Base-by-base conservation (phyloP, 768 basidiomycete genomes). In the Coprinopsis cinerea region DNA sequence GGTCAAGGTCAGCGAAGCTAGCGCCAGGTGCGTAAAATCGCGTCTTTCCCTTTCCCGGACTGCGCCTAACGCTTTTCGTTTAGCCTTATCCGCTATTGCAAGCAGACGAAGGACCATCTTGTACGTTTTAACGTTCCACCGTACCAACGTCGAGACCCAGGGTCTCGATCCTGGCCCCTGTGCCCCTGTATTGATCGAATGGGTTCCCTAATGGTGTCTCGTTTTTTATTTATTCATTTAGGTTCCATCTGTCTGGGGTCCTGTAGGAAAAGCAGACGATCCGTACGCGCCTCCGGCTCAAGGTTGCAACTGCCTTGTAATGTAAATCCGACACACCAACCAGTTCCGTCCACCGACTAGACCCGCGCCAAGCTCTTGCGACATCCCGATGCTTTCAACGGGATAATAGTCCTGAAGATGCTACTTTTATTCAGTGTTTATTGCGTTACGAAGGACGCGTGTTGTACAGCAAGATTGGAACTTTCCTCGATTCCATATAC, bases 201-300 rank as follows among this genome's bases (percentile, higher is more conserved):
- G n/a, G n/a, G 30, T 7, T 39, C 6, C 36, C 17, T 17, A 13
- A 15, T 39, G 22, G 44, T 10, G 26, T 20, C 44, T 45, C 43
- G 39, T 45, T 28, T 30, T 42, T 56, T 44, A 28, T 53, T 52
- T 54, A 32, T 47, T 6, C 23, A 55, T 48, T 58, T 18, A 93
- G 90, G 81, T 93, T 45, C 92, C 93, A 14, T 91, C 88, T 27
- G 88, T 98, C 46, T 98, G 94, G 94, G 94, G 94, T 17, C 85
- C 88, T 14, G 79, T 93, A 25, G 82, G 79, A 59, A 92, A 90
- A 71, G 81, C 79, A 58, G 89, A 94, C 66, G 93, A 97, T 64
- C 94, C 94, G 34, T 97, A 92, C 66, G 88, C 89, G 48, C 87
- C 90, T 44, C 88, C 83, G 61, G 77, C 82, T 44, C 72, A 79